Evolutionary conservation across 2,329 filamentous ascomycete species (phyloP), one percentile per base, ranked within the genome.

Genomic region (Talaromyces sp.): DNA sequence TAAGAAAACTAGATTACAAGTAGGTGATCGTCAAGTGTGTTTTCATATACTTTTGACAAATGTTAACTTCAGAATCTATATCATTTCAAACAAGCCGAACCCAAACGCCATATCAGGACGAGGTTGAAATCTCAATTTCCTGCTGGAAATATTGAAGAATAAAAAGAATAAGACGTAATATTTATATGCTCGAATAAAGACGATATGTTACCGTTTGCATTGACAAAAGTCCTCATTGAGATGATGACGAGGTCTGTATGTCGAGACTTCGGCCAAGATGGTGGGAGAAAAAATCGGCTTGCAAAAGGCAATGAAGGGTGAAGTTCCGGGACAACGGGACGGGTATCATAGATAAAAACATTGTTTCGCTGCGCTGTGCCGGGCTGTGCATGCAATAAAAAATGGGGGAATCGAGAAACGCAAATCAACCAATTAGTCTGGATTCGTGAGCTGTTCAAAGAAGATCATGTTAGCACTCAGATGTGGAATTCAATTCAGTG

Each of bases 371-470:
- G 54, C 43, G 53, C 53, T 56, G 53, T 53, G 58, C 53, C 40
- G 50, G 41, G 37, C 41, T 36, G 56, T 51, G 59, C 45, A 46
- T 52, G 59, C 53, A 56, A 59, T 21, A 58, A 56, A 55, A 56
- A 57, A n/a, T n/a, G 5, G 28, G 50, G 39, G 36, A 51, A 45
- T 51, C 25, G 55, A 54, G 15, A 25, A 40, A 35, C 17, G 25
- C 33, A 45, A n/a, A 48, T 36, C 35, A 21, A 53, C 48, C 22
- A 21, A 28, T 52, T 52, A 57, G 48, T 61, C 60, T 35, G 60
- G 60, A 39, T 61, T 61, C 37, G 60, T 61, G 51, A 61, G 60
- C 60, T 61, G 36, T 43, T 36, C 22, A 17, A 15, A 21, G n/a
- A n/a, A n/a, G n/a, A n/a, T n/a, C n/a, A 37, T 13, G 45, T 59